Evolutionary conservation across 805 yeast species (phyloP).

Genomic region (Candida caryicola): DNA sequence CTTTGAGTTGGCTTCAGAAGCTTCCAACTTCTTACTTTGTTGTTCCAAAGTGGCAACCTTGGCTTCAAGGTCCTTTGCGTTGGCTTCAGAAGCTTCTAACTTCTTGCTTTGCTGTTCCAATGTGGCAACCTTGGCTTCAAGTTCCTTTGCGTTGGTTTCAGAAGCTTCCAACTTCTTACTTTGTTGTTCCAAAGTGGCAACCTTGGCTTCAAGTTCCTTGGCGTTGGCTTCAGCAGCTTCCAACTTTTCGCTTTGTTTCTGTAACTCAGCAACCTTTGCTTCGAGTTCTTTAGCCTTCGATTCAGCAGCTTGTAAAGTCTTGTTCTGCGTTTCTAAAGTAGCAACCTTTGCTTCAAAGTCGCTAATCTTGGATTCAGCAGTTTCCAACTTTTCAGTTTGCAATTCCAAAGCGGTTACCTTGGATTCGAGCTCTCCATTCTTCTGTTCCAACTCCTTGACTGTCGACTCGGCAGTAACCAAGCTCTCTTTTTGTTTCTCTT

Average conservation of each 20-base stretch:
- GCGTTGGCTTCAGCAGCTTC: neutral
- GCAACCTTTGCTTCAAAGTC: neutral
- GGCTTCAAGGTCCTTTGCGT: neutral
- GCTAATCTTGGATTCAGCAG: neutral
- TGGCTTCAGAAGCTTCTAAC: too few relatives aligned
- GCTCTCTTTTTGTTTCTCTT: neutral
- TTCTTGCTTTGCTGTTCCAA: neutral
- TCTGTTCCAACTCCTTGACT: neutral
- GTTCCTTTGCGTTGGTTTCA: neutral
- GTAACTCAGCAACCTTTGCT: constrained; percentile 1
- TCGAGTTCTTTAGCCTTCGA: constrained; percentile 1
- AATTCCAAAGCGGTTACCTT: neutral
- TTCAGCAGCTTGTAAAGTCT: constrained; percentile 1
- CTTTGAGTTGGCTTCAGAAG: neutral
- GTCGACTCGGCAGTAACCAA: neutral
- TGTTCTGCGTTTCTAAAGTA: neutral
- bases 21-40: neutral
- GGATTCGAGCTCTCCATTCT: neutral
- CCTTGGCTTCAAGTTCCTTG: neutral
- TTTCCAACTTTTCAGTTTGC: neutral
- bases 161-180: neutral
- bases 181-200: neutral
- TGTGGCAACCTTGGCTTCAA: neutral
- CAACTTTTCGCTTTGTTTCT: neutral
- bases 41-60: constrained; percentile 1